These are phyloP conservation scores for Clitopilus hobsonii DNA, from an alignment of 768 basidiomycete species.

Conservation along the genomic window DNA sequence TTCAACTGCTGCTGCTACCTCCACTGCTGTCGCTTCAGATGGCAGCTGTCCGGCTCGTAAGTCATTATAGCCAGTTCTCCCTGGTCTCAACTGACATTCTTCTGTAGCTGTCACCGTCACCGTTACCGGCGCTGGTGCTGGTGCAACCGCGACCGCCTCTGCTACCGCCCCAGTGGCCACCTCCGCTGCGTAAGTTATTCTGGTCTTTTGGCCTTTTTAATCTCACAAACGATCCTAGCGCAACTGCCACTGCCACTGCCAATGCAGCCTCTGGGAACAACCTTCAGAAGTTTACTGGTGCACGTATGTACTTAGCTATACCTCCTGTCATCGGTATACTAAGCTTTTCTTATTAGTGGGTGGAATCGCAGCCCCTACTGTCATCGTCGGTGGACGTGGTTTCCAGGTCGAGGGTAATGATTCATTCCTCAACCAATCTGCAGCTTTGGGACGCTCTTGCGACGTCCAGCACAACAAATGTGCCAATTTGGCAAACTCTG, in stretches of 20 bases:
- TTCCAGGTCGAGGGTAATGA: slow-evolving; percentile 43
- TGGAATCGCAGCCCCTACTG: slow-evolving; percentile 37
- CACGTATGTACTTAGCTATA: slow-evolving; percentile 32
- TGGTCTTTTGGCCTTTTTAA: background rate
- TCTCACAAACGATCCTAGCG: background rate
- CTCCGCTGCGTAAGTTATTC: slow-evolving; percentile 7
- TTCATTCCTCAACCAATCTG: slow-evolving; percentile 40
- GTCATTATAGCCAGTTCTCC: background rate
- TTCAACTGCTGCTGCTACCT: slow-evolving; percentile 4
- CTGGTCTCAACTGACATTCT: background rate
- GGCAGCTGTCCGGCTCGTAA: slow-evolving; percentile 13
- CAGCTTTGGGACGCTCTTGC: slow-evolving; percentile 54
- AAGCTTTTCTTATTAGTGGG: slow-evolving; percentile 27
- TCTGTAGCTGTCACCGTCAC: slow-evolving; percentile 19
- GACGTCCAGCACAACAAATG: slow-evolving; percentile 55
- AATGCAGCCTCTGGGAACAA: slow-evolving; percentile 24
- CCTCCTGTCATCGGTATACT: background rate
- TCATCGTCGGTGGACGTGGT: slow-evolving; percentile 39
- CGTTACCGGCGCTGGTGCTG: slow-evolving; percentile 9
- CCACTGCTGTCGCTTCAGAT: slow-evolving; percentile 4
- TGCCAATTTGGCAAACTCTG: slow-evolving; percentile 46
- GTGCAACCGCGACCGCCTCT: slow-evolving; percentile 10
- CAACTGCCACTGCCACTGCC: slow-evolving; percentile 11
- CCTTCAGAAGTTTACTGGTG: slow-evolving; percentile 49
- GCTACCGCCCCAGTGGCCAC: slow-evolving; percentile 6